Evolutionary conservation across 1,139 yeast genomes (phyloP), one percentile per base, ranked within the genome.

Genomic region (Nakaseomyces glabratus): DNA sequence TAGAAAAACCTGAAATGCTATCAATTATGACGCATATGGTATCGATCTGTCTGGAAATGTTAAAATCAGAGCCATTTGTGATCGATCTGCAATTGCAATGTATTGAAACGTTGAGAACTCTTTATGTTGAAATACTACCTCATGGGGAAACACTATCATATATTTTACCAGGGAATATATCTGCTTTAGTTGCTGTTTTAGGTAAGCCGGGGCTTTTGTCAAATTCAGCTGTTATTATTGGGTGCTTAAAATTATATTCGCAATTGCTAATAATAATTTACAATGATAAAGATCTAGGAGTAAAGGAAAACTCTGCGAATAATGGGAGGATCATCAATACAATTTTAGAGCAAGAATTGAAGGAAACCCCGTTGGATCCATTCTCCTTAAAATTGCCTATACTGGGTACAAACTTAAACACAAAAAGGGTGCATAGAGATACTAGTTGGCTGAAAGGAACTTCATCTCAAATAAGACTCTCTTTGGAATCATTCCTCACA

Each of bases 391-490:
- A 25, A 26, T 37, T 22, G 6, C 17, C 4, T 35, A 33, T 7
- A 4, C 20, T 6, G 28, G 16, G 8, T 13, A 12, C 2, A 17
- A 24, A 6, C 4, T 24, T 14, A 20, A 25, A 14, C 12, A 10
- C 21, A 11, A 13, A n/a, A 14, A 20, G 25, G 23, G 14, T 13
- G 1, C 73, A 68, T 41, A 62, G 86, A 44, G 66, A 74, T 2
- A 58, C 61, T 9, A 52, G 71, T 7, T 82, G 94, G 94, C 55
- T 80, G 14, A 61, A 52, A 13, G 84, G 78, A 0, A 77, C 88
- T 0, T 63, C 79, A 2, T 61, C 63, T 20, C 90, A 82, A 48
- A 63, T 82, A 16, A 69, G 44, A 16, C 33, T 39, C 14, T 54
- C 56, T 10, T 32, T 56, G 6, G 39, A 67, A 34, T 51, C 66